These are phyloP conservation scores for Dryadomyces quercus-mongolicae DNA, from an alignment of 2,329 filamentous ascomycete genomes.

Conservation along the genomic window DNA sequence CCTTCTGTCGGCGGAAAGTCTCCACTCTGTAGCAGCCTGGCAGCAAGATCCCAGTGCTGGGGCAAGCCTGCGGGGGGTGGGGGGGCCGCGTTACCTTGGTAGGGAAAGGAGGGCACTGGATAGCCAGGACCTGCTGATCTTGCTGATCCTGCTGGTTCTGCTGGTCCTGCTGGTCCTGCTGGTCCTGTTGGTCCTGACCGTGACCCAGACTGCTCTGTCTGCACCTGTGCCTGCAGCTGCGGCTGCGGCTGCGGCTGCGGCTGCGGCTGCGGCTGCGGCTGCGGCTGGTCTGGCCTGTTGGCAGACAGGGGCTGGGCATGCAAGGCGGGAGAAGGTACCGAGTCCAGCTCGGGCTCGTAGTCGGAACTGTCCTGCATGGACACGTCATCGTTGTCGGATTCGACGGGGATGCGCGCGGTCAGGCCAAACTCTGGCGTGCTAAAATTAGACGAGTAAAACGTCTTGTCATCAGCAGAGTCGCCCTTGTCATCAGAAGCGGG, in stretches of 20 bases:
- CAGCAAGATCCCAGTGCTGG: neutral
- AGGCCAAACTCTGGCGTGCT: conserved; percentile 54
- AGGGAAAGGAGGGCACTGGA: neutral
- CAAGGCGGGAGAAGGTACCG: conserved; percentile 3
- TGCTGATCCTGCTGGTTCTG: too few relatives aligned
- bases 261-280: conserved; percentile 1
- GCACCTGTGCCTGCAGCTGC: neutral
- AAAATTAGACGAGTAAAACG: conserved; percentile 91
- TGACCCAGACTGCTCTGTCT: too few relatives aligned
- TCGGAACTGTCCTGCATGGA: conserved; percentile 24
- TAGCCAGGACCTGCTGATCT: too few relatives aligned
- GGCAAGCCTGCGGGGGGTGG: neutral
- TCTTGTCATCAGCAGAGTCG: conserved; percentile 86
- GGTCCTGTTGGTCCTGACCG: too few relatives aligned
- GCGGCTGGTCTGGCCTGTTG: too few relatives aligned
- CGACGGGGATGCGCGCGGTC: conserved; percentile 35
- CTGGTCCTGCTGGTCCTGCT: too few relatives aligned
- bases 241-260: neutral
- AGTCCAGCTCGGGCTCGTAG: conserved; percentile 20
- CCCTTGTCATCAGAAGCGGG: conserved; percentile 28
- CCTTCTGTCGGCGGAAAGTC: neutral
- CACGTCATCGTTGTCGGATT: conserved; percentile 23
- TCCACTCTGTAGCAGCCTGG: neutral
- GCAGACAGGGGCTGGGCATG: too few relatives aligned
- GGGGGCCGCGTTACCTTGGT: neutral